phyloP scores from a whole-genome alignment of 768 basidiomycete genomes.

The Leccinellum luteum region DNA sequence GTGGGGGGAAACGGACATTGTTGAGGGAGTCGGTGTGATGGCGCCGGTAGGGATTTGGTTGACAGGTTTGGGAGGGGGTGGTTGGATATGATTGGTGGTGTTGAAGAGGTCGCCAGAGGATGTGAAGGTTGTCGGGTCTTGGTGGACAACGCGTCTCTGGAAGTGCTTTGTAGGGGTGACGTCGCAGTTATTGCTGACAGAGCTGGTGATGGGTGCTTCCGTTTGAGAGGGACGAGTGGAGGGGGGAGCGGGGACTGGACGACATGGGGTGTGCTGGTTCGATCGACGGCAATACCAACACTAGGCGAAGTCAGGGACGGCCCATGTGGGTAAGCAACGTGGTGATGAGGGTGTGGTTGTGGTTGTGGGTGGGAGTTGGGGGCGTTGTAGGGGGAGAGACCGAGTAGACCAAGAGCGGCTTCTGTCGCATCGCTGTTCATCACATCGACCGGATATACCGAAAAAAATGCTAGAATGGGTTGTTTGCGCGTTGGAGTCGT shows the following conservation, averaged over 20 bases:
- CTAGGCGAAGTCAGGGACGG: slow-evolving; percentile 25
- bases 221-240: slow-evolving; percentile 40
- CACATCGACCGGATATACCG: slow-evolving; percentile 17
- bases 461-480: slow-evolving; percentile 4
- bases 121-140: slow-evolving; percentile 17
- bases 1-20: slow-evolving; percentile 21
- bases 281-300: slow-evolving; percentile 28
- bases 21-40: slow-evolving; percentile 11
- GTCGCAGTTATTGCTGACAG: slow-evolving; percentile 9
- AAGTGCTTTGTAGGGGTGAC: slow-evolving; percentile 3
- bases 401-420: slow-evolving; percentile 56
- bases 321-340: slow-evolving; percentile 26
- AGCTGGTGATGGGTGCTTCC: slow-evolving; percentile 33
- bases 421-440: slow-evolving; percentile 58
- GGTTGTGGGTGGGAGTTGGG: slow-evolving; percentile 27
- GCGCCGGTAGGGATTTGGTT: slow-evolving; percentile 15
- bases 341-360: slow-evolving; percentile 23
- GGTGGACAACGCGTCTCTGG: slow-evolving; percentile 9
- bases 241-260: slow-evolving; percentile 24
- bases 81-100: slow-evolving; percentile 11
- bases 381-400: slow-evolving; percentile 41
- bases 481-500: slow-evolving; percentile 8
- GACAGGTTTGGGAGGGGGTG: slow-evolving; percentile 7
- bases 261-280: slow-evolving; percentile 15
- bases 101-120: slow-evolving; percentile 18